Conservation (phyloP, 2,329 filamentous ascomycete genomes). For the Cucurbitaria berberidis region DNA sequence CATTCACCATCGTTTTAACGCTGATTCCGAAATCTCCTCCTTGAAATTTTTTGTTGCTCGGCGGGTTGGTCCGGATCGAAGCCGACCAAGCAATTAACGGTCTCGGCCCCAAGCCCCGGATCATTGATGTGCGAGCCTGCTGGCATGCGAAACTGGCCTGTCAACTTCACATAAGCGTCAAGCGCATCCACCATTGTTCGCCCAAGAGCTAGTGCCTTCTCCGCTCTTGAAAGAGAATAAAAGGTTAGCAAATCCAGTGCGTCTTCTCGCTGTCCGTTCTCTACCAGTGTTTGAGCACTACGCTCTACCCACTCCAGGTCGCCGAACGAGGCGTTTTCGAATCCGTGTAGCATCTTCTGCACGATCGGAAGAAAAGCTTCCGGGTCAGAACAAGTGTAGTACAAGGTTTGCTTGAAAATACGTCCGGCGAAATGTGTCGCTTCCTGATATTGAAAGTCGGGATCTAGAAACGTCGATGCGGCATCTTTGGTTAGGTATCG, state of each 20-base stretch:
- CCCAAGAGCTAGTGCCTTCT: conserved; percentile 33
- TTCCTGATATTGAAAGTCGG: conserved; percentile 43
- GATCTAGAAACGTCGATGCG: conserved; percentile 40
- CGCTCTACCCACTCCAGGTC: conserved; percentile 34
- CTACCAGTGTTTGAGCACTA: conserved; percentile 24
- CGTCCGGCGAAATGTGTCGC: conserved; percentile 36
- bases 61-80: conserved; percentile 34
- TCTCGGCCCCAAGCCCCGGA: conserved; percentile 34
- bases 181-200: conserved; percentile 34
- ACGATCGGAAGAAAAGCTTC: conserved; percentile 30
- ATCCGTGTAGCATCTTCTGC: conserved; percentile 33
- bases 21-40: conserved; percentile 4
- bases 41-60: conserved; percentile 9
- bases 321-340: conserved; percentile 32
- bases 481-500: conserved; percentile 46
- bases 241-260: conserved; percentile 31
- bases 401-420: conserved; percentile 37
- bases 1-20: neutral
- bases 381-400: conserved; percentile 40
- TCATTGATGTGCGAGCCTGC: conserved; percentile 33
- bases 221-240: conserved; percentile 32
- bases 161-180: conserved; percentile 34
- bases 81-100: conserved; percentile 39
- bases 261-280: conserved; percentile 20
- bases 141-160: conserved; percentile 26